phyloP scores from a whole-genome alignment of 2,329 filamentous ascomycete species.

The Didymella lethalis region DNA sequence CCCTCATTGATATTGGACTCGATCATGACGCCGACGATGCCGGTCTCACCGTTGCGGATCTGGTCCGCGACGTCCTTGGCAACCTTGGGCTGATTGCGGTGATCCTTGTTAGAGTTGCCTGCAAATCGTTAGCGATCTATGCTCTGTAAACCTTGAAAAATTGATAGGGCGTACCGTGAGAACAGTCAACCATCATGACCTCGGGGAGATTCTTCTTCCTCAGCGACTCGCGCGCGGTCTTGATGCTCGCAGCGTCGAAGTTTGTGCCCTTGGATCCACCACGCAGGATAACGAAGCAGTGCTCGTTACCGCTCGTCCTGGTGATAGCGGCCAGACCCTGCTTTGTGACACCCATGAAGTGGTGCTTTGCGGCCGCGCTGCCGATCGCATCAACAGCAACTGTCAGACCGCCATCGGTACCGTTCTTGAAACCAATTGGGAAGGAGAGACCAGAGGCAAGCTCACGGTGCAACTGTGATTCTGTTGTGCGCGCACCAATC shows the following conservation, averaged over 20 bases:
- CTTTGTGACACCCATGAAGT: constrained; percentile 99
- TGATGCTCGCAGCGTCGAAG: constrained; percentile 86
- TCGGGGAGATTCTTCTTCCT: constrained; percentile 82
- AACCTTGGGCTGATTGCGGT: constrained; percentile 96
- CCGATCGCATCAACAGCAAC: constrained; percentile 97
- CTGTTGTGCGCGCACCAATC: constrained; percentile 94
- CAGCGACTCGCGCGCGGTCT: constrained; percentile 78
- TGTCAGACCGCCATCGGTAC: constrained; percentile 88
- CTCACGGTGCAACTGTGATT: constrained; percentile 95
- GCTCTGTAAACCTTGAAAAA: not conserved
- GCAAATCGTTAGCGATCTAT: not conserved
- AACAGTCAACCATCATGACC: constrained; percentile 98
- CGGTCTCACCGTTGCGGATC: constrained; percentile 83
- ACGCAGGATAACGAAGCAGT: constrained; percentile 95
- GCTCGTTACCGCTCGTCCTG: constrained; percentile 90
- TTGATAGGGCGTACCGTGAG: constrained; percentile 73
- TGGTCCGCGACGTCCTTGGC: constrained; percentile 83
- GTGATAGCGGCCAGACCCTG: constrained; percentile 95
- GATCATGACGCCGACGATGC: constrained; percentile 97
- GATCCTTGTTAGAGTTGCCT: constrained; percentile 98
- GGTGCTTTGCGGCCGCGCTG: constrained; percentile 78
- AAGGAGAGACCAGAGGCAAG: constrained; percentile 94
- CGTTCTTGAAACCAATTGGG: constrained; percentile 99
- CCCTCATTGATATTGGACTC: constrained; percentile 96
- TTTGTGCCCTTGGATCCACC: constrained; percentile 93